Evolutionary conservation across 257 asterid species (phyloP).

Genomic region (Cinchona pubescens): DNA sequence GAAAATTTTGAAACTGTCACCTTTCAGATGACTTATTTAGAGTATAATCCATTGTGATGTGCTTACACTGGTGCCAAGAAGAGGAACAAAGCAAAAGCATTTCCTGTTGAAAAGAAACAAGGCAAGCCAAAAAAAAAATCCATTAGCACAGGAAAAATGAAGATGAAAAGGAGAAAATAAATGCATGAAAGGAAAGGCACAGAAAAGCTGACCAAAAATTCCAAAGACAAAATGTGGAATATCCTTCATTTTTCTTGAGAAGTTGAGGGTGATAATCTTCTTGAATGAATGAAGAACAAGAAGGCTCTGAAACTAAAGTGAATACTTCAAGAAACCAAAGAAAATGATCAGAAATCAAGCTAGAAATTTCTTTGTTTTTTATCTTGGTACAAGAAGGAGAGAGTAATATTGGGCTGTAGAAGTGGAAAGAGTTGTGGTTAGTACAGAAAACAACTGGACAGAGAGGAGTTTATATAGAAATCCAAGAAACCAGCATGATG

Average conservation of each 20-base stretch:
- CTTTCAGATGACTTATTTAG: neutral
- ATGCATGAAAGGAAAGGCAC: neutral
- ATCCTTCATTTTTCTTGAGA: slow-evolving; percentile 15
- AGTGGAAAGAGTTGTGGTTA: neutral
- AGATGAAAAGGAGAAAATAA: neutral
- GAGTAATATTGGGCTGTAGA: neutral
- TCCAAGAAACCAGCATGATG: slow-evolving; percentile 1
- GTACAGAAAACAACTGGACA: slow-evolving; percentile 5
- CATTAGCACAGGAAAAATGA: slow-evolving; percentile 7
- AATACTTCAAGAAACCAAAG: neutral
- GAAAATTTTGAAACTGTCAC: neutral
- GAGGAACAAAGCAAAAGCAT: slow-evolving; percentile 71
- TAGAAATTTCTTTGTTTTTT: neutral
- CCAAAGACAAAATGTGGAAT: slow-evolving; percentile 56
- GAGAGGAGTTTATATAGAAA: slow-evolving; percentile 7
- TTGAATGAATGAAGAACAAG: neutral
- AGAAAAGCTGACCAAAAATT: slow-evolving; percentile 47
- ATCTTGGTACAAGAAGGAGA: neutral
- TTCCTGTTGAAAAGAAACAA: slow-evolving; percentile 44
- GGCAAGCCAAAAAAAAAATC: neutral
- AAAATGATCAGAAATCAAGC: neutral
- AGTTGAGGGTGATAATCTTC: neutral
- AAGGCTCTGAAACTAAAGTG: neutral
- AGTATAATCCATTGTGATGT: neutral
- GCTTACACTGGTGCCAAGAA: slow-evolving; percentile 86